Evolutionary conservation across 73 alveolate species (phyloP).

Genomic region (Symbiodinium natans): DNA sequence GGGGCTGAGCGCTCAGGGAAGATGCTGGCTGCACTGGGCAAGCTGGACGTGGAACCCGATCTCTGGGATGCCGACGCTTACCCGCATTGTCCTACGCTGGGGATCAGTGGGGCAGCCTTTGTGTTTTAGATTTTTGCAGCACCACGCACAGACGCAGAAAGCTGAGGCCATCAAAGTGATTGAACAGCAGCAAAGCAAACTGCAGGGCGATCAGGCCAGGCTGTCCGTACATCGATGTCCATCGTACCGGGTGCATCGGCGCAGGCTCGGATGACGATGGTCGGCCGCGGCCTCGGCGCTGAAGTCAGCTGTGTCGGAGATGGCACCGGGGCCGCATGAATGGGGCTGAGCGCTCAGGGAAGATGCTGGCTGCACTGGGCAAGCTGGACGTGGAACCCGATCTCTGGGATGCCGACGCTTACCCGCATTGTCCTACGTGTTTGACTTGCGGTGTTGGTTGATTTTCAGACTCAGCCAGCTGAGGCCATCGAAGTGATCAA

Average conservation of each 20-base stretch:
- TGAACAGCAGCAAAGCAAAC: background rate
- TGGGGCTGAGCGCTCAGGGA: background rate
- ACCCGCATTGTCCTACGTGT: background rate
- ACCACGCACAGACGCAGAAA: background rate
- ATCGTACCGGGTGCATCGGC: background rate
- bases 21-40: background rate
- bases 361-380: background rate
- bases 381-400: background rate
- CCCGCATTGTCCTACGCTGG: background rate
- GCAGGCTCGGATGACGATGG: background rate
- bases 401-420: background rate
- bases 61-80: background rate
- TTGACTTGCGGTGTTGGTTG: background rate
- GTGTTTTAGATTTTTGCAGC: background rate
- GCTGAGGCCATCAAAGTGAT: background rate
- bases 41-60: background rate
- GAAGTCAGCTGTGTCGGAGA: background rate
- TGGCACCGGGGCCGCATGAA: background rate
- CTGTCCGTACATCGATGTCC: background rate
- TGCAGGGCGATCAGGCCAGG: background rate
- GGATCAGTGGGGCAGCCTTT: background rate
- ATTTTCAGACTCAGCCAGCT: background rate
- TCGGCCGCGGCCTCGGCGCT: slow-evolving; percentile 1
- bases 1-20: background rate
- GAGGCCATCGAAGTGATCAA: background rate